Conservation (phyloP, 306 rosid genomes). For the Gillenia trifoliata region DNA sequence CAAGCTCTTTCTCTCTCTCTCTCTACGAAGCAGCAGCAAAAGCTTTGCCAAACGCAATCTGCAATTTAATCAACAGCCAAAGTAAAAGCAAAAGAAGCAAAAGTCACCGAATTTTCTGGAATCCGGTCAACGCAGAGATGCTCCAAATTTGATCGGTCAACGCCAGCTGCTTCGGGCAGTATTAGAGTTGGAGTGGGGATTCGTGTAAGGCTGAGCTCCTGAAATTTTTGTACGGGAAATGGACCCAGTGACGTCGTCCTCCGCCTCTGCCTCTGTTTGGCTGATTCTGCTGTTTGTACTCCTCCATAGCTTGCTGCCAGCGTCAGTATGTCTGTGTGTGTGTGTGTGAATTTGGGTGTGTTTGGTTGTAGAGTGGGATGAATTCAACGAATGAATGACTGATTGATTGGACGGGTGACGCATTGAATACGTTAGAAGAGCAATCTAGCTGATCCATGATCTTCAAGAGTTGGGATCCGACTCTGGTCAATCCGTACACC, state of each 20-base stretch:
- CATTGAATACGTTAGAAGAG: conserved; percentile 78
- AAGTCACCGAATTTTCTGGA: not conserved
- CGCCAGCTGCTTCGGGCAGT: not conserved
- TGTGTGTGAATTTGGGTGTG: conserved; percentile 10
- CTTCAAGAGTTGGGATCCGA: conserved; percentile 91
- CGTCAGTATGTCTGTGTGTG: conserved; percentile 36
- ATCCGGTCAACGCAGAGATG: not conserved
- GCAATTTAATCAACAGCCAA: not conserved
- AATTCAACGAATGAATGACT: conserved; percentile 24
- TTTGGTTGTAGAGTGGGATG: not conserved
- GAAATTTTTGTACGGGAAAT: conserved; percentile 9
- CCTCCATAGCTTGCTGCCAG: conserved; percentile 43
- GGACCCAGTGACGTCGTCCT: not conserved
- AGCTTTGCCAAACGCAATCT: not conserved
- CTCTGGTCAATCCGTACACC: conserved; percentile 91
- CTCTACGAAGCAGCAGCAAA: not conserved
- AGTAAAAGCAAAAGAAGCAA: not conserved
- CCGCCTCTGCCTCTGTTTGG: conserved; percentile 34
- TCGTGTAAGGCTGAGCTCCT: not conserved
- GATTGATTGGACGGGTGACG: conserved; percentile 56
- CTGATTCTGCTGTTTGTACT: conserved; percentile 42
- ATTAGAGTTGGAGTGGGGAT: not conserved
- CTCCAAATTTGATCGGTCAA: conserved; percentile 3
- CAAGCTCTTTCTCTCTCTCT: not conserved
- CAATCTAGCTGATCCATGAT: conserved; percentile 73